A percentile compares a stretch with the other conserved stretches of the same genome.
Conservation (phyloP, 176 grass and related monocot genomes). For the Avena atlantica region DNA sequence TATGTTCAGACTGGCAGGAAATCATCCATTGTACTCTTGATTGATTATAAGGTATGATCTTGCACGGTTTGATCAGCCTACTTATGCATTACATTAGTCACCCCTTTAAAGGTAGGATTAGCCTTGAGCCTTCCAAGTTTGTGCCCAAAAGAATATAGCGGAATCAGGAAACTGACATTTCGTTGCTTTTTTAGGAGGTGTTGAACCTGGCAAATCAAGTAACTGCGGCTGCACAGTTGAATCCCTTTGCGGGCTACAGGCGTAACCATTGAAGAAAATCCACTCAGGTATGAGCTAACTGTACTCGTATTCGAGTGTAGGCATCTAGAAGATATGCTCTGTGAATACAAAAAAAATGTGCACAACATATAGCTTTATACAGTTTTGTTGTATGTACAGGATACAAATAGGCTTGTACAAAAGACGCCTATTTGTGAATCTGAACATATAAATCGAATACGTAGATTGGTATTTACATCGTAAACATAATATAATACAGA, state of each 20-base stretch:
- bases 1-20: background rate
- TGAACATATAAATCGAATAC: constrained; percentile 11
- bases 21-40: background rate
- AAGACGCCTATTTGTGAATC: constrained; percentile 27
- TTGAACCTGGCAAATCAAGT: background rate
- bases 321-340: background rate
- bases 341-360: background rate
- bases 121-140: background rate
- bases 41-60: background rate
- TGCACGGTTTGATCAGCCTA: background rate
- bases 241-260: background rate
- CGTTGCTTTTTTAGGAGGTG: background rate
- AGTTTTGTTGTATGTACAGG: background rate
- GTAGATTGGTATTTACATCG: background rate
- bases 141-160: background rate
- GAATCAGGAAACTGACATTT: background rate
- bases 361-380: background rate
- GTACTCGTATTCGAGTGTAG: background rate
- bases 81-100: background rate
- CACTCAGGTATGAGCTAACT: constrained; percentile 25
- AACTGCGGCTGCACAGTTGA: background rate
- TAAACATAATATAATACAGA: constrained; percentile 7
- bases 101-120: background rate
- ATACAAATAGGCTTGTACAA: background rate
- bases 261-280: background rate